phyloP scores from a whole-genome alignment of 768 basidiomycete species.

The Mrakia frigida region DNA sequence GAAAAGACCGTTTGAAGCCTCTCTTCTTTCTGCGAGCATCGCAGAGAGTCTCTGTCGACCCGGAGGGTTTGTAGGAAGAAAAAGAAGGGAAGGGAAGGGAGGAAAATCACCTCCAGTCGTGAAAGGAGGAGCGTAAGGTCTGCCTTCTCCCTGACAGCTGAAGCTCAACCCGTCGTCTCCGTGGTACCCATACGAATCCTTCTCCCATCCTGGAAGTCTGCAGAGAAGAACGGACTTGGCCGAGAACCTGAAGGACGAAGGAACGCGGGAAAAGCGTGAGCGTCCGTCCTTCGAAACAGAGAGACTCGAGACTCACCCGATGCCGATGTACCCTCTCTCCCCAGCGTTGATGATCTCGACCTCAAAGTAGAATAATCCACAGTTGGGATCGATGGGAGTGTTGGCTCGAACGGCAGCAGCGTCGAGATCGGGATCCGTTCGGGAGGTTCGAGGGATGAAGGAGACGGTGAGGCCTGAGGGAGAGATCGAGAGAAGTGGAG shows the following conservation, averaged over 20 bases:
- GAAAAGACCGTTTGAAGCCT: no score
- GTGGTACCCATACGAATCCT: slow-evolving; percentile 43
- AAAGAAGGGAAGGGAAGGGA: no score
- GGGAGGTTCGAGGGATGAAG: slow-evolving; percentile 20
- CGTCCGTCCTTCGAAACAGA: background rate
- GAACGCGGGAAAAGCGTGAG: background rate
- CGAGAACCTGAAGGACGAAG: slow-evolving; percentile 29
- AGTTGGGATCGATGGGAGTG: slow-evolving; percentile 70
- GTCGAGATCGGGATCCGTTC: slow-evolving; percentile 57
- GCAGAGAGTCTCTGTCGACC: no score
- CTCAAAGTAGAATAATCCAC: slow-evolving; percentile 94
- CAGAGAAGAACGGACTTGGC: slow-evolving; percentile 34
- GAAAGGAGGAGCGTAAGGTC: slow-evolving; percentile 77
- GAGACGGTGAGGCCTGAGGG: slow-evolving; percentile 2
- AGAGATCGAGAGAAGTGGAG: slow-evolving; percentile 24
- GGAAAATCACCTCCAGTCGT: slow-evolving; percentile 46
- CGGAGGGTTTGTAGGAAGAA: no score
- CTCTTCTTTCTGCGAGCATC: no score
- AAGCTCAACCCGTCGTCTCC: slow-evolving; percentile 43
- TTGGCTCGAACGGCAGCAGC: slow-evolving; percentile 77
- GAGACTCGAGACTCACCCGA: slow-evolving; percentile 34
- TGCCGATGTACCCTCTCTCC: slow-evolving; percentile 62
- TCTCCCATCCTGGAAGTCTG: slow-evolving; percentile 44
- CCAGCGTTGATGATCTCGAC: slow-evolving; percentile 76
- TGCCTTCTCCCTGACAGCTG: slow-evolving; percentile 56